phyloP scores from a whole-genome alignment of 176 grass and related monocot genomes.

The Stipa capillata region DNA sequence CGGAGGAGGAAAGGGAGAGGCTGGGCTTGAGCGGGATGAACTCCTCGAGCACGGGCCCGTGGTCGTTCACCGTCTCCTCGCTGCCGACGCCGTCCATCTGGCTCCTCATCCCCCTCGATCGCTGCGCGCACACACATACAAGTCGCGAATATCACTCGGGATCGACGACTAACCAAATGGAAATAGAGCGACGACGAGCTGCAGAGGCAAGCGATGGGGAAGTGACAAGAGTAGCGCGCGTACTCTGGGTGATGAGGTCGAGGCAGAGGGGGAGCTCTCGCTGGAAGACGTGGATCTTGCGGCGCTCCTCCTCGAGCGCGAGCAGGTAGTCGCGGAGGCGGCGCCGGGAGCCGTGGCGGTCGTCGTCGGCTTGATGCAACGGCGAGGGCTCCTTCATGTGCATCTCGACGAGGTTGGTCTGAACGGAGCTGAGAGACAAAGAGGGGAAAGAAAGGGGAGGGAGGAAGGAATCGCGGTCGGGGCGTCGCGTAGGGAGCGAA shows the following conservation, averaged over 20 bases:
- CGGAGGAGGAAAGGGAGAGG: slow-evolving; percentile 38
- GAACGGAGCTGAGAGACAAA: background rate
- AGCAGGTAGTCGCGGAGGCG: slow-evolving; percentile 52
- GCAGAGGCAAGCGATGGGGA: too few relatives aligned
- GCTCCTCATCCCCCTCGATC: slow-evolving; percentile 49
- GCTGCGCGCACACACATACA: slow-evolving; percentile 29
- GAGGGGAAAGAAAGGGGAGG: too few relatives aligned
- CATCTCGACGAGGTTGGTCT: background rate
- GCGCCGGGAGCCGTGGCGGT: background rate
- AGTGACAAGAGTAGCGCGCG: too few relatives aligned
- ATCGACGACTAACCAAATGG: too few relatives aligned
- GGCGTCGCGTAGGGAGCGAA: slow-evolving; percentile 79
- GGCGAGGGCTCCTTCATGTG: background rate
- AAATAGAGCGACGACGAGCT: background rate
- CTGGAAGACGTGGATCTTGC: slow-evolving; percentile 84
- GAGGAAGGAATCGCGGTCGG: slow-evolving; percentile 58
- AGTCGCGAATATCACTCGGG: background rate
- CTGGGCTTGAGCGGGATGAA: slow-evolving; percentile 90
- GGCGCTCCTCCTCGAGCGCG: slow-evolving; percentile 73
- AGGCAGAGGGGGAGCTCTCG: slow-evolving; percentile 88
- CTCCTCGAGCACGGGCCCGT: slow-evolving; percentile 78
- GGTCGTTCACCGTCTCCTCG: slow-evolving; percentile 42
- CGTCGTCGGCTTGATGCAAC: background rate
- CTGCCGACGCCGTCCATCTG: slow-evolving; percentile 45
- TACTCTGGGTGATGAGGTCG: slow-evolving; percentile 72